Evolutionary conservation across 331 rosid genomes (phyloP), one percentile per base, ranked within the genome.

Genomic region (Acacia pycnantha): DNA sequence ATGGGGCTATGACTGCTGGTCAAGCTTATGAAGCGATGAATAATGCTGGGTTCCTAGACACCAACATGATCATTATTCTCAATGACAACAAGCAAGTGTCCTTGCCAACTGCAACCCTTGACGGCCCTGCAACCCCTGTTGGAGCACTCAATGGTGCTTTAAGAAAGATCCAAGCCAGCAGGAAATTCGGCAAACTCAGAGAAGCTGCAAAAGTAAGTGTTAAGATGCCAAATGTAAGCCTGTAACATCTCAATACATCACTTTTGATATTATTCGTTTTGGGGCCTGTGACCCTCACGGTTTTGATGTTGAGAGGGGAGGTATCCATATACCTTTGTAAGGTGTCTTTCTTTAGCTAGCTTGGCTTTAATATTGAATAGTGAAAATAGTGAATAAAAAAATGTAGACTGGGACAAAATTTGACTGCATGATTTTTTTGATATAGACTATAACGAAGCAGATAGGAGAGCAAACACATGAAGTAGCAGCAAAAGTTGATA

Each of bases 1-100:
- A 93, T 84, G 97, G 97, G 41, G 96, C 94, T 77, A 90, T 93
- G 92, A 91, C 97, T 10, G 97, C 94, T 3, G 97, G 97, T 46
- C 92, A 90, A 88, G 97, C 97, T 19, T 93, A 91, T 14, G 97
- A 93, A 81, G 97, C 97, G 74, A 81, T 93, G 97, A 93, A 93
- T 70, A 93, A 93, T 24, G 97, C 94, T 18, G 97, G 97, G 16
- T 93, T 77, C 78, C 88, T 93, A 13, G 94, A 89, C 37, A 2
- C 92, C 33, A 93, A 93, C 81, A 40, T 93, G 80, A 91, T 93
- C 11, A 77, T 91, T 59, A 77, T 93, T 56, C 84, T 91, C 37
- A 91, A 93, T 48, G 97, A 93, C 86, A 93, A 93, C 54, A 91
- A 85, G 84, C 97, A 89, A 89, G 97, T 93, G 29, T 93, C 97